Base-by-base conservation (phyloP, 805 yeast species). In the Ogataea kodamae region DNA sequence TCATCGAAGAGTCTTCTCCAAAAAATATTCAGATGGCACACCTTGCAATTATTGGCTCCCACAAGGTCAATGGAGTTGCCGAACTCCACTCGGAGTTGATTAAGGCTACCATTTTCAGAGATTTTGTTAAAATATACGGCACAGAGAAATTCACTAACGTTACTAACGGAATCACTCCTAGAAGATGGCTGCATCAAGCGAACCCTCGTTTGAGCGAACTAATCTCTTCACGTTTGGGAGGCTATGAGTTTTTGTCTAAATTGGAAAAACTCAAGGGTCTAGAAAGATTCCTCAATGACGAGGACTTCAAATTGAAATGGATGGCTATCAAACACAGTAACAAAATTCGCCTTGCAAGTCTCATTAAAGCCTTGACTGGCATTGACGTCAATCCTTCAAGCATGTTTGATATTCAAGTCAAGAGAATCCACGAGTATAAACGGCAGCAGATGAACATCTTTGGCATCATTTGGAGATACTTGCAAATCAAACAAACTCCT, bases 111-210 rank as follows among this genome's bases (percentile, higher is more conserved):
- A 84, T 88, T 48, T 88, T 88, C 65, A 80, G 80, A 58, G 96
- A 89, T 62, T 88, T 88, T 56, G 97, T 88, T 36, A 72, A 71
- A 42, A 71, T 88, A 22, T 88, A 75, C 50, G 97, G 97, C 30
- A 53, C 70, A 14, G 85, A 84, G 43, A 85, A 83, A 62, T 88
- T 88, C 62, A 84, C 85, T 33, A 88, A 88, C 52, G 96, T 88
- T 42, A 88, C 97, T 30, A 88, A 88, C 60, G 97, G 97, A 65
- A 78, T 88, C 55, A 88, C 97, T 3, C 96, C 96, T 49, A 78
- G 97, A 71, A 80, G 97, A 65, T 88, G 97, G 97, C 73, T 88
- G 56, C 80, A 78, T 57, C 95, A 88, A 65, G 95, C 96, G 31
- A 89, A 88, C 61, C 96, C 97, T 8, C 70, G 68, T 46, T 68